Base-by-base conservation (phyloP, 257 asterid genomes). In the Nicotiana tomentosiformis region DNA sequence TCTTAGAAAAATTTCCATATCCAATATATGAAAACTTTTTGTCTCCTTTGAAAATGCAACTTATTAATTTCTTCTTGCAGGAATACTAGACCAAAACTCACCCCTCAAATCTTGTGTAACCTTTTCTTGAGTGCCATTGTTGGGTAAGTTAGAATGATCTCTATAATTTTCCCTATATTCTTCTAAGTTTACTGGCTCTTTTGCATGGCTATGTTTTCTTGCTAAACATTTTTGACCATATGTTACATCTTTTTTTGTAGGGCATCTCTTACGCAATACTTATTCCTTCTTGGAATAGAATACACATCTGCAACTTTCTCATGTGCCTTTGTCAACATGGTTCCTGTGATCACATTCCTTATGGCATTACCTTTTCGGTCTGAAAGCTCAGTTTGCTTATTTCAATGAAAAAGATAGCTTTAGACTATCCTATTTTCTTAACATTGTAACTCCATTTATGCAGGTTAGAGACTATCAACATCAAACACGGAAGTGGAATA, bases 321-420 rank as follows among this genome's bases (percentile, higher is more conserved):
- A 0, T 92, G 96, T 53, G 96, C 97, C 80, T 92, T 92, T 89
- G 88, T 89, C 84, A 92, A 93, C 90, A 80, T 94, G 87, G 95
- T 91, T 56, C 96, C 97, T 0, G 95, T 91, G 8, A 9, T 90
- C 77, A 92, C 97, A 35, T 90, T 92, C 64, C 49, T 94, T 26
- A 84, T 90, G 91, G 97, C 98, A 43, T 86, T 92, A 85, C 98
- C 97, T 15, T 91, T 94, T 61, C 85, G 97, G 98, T 94, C 53
- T 1, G 88, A 57, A 20, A 62, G 15, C 32, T 16, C 12, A 3
- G 32, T 12, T 58, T 84, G 18, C 66, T 72, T 51, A 81, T 46
- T 33, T 53, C 64, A 1, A 0, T 10, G 29, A 29, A 53, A 77
- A 32, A 49, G 66, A 49, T 16, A 53, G 66, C 17, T 33, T 23